Percentiles rank a stretch among this genome's conserved stretches.
Evolutionary conservation across 345 rosid genomes (phyloP).

Genomic region (Salix dunnii): DNA sequence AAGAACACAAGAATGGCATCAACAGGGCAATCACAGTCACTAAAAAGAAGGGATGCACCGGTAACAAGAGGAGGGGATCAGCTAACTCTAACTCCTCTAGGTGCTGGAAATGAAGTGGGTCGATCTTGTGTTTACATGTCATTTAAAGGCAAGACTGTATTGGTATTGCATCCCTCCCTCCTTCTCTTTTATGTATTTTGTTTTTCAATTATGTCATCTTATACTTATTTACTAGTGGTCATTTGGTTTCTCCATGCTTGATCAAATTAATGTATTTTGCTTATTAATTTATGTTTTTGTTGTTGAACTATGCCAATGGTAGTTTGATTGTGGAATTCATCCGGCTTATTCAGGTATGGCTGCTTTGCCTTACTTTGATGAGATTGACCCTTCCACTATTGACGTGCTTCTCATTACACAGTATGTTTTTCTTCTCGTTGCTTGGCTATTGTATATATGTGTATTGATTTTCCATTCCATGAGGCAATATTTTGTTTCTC

Average conservation of each 20-base stretch:
- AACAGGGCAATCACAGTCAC: conserved; percentile 36
- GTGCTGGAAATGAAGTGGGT: conserved; percentile 95
- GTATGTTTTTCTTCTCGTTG: conserved; percentile 34
- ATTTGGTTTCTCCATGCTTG: not conserved
- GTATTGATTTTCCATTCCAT: no score
- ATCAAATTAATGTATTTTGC: not conserved
- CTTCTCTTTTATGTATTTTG: not conserved
- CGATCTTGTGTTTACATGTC: conserved; percentile 92
- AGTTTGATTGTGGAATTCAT: conserved; percentile 96
- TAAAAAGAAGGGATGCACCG: conserved; percentile 68
- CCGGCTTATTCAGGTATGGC: conserved; percentile 92
- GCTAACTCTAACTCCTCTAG: conserved; percentile 72
- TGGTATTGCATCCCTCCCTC: conserved; percentile 32
- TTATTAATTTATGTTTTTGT: not conserved
- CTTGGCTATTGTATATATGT: no score
- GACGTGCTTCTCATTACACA: conserved; percentile 91
- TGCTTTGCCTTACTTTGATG: conserved; percentile 90
- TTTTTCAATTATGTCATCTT: not conserved
- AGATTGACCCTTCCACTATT: conserved; percentile 82
- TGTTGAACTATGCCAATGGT: not conserved
- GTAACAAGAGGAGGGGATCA: conserved; percentile 55
- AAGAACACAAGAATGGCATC: conserved; percentile 43
- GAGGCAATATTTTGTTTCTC: no score
- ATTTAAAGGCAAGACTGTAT: conserved; percentile 67
- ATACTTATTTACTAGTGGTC: not conserved